Evolutionary conservation across 257 asterid genomes (phyloP).

Genomic region (Capsicum baccatum): DNA sequence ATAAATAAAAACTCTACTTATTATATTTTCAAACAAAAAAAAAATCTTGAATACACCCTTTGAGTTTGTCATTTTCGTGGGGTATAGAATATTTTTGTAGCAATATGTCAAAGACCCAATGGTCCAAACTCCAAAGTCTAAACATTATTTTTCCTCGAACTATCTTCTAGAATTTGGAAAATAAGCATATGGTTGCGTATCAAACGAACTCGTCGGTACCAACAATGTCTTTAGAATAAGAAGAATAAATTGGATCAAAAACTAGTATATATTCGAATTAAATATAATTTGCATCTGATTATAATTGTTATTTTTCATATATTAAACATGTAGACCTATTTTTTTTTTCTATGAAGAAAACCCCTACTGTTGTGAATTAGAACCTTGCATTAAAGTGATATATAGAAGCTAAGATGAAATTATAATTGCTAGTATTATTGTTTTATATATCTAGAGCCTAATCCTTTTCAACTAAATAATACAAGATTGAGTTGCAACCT

Average conservation of each 20-base stretch:
- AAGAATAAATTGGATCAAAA: background rate
- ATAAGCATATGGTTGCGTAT: slow-evolving; percentile 14
- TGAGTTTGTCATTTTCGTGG: background rate
- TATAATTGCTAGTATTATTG: background rate
- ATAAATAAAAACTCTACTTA: too few species aligned
- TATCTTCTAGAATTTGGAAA: background rate
- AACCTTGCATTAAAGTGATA: background rate
- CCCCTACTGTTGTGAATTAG: background rate
- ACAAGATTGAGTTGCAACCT: slow-evolving; percentile 24
- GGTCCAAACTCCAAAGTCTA: background rate
- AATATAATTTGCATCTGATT: background rate
- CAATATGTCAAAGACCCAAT: background rate
- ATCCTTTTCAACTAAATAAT: background rate
- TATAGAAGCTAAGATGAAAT: background rate
- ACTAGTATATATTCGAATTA: background rate
- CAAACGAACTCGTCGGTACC: background rate
- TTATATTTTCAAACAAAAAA: too few species aligned
- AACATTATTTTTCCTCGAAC: background rate
- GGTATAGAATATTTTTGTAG: background rate
- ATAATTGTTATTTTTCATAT: background rate
- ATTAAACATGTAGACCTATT: background rate
- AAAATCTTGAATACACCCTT: background rate
- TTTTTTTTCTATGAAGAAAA: too few species aligned
- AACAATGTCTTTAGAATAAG: background rate
- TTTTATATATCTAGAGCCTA: too few species aligned